Evolutionary conservation across 768 basidiomycete genomes (phyloP).

Genomic region (Fomitopsis serialis): DNA sequence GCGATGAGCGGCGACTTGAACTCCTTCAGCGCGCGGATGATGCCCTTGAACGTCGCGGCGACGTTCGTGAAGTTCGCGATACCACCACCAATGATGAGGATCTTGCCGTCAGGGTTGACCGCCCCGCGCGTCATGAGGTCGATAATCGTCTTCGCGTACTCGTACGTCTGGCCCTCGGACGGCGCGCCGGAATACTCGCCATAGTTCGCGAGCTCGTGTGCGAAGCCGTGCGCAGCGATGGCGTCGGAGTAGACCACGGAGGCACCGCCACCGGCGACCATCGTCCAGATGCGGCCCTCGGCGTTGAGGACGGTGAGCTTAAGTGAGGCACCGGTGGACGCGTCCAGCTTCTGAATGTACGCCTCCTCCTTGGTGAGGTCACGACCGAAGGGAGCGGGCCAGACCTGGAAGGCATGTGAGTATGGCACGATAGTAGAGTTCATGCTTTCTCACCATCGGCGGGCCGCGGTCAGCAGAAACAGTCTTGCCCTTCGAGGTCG

Average conservation of each 20-base stretch:
- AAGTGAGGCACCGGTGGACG: conserved; percentile 94
- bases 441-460: conserved; percentile 67
- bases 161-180: conserved; percentile 96
- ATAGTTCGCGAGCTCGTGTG: conserved; percentile 98
- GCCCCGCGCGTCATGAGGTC: conserved; percentile 92
- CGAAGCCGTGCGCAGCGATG: conserved; percentile 89
- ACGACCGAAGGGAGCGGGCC: conserved; percentile 94
- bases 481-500: conserved; percentile 38
- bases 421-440: conserved; percentile 4
- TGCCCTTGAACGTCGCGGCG: conserved; percentile 99
- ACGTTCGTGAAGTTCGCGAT: conserved; percentile 99
- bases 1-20: conserved; percentile 80
- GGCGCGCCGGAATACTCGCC: conserved; percentile 99
- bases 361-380: conserved; percentile 98
- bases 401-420: conserved; percentile 41
- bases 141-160: conserved; percentile 98
- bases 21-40: conserved; percentile 94
- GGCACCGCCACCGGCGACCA: conserved; percentile 97
- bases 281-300: conserved; percentile 97
- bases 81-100: conserved; percentile 99
- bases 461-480: conserved; percentile 91
- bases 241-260: conserved; percentile 69
- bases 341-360: conserved; percentile 98
- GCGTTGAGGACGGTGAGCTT: conserved; percentile 96
- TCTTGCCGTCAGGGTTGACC: conserved; percentile 83